Base-by-base conservation (phyloP, 2,329 filamentous ascomycete genomes). In the Madurella fahalii region DNA sequence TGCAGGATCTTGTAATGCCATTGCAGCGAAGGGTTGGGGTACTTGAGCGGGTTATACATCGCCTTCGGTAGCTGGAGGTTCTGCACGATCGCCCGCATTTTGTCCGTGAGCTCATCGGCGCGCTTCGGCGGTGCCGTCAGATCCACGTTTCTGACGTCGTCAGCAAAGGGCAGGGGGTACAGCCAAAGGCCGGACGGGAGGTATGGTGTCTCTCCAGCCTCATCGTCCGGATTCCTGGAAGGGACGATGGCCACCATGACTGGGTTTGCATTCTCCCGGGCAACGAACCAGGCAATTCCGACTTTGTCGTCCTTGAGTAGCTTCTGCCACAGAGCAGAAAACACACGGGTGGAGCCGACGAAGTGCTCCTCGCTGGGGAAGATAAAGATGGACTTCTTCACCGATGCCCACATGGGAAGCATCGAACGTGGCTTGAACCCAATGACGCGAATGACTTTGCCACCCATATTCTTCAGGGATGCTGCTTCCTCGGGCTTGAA, bases 1-100 rank as follows among this genome's bases (percentile, higher is more conserved):
- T 99, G 94, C 0, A 99, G 75, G 44, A 99, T 95, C 58, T 84
- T 86, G 76, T 97, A 99, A 73, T 97, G 94, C 92, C 93, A 99
- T 72, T 99, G 94, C 20, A 99, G 77, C 9, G 89, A 82, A 9
- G 92, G 91, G 58, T 99, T 99, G 0, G 94, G 90, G 65, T 96
- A 97, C 65, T 87, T 94, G 1, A 77, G 76, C 1, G 93, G 92
- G 61, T 95, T 87, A 67, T 95, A 99, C 32, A 82, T 77, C 5
- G 82, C 91, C 65, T 89, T 92, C 0, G 94, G 94, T 8, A 99
- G 81, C 67, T 96, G 90, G 0, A 96, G 75, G 62, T 95, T 90
- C 67, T 94, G 87, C 2, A 96, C 77, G 4, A 96, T 82, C 5
- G 80, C 80, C 46, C 89, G 82, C 92, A 96, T 96, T 39, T 82